These are phyloP conservation scores for Peronosclerospora sorghi DNA, from an alignment of 352 stramenopile genomes.

Conservation along the genomic window DNA sequence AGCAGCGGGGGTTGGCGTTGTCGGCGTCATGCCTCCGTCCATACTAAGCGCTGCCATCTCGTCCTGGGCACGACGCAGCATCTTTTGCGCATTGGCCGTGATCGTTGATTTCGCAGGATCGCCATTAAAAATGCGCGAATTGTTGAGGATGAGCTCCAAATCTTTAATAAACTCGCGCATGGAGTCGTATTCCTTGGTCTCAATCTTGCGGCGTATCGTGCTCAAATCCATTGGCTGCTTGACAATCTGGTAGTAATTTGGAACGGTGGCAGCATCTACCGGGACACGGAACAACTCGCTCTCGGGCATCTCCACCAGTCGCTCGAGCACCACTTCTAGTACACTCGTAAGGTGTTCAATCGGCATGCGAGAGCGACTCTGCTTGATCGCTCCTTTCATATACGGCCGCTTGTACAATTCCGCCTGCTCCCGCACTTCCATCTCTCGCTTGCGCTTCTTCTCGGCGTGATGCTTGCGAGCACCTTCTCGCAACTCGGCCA, in stretches of 20 bases:
- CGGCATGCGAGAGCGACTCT: slow-evolving; percentile 64
- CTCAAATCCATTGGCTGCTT: slow-evolving; percentile 80
- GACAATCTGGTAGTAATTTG: slow-evolving; percentile 76
- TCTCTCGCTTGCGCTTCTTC: slow-evolving; percentile 72
- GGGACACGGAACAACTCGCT: slow-evolving; percentile 63
- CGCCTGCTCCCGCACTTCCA: slow-evolving; percentile 61
- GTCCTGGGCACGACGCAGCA: slow-evolving; percentile 67
- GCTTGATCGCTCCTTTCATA: slow-evolving; percentile 55
- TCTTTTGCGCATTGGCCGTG: slow-evolving; percentile 64
- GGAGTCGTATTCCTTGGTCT: slow-evolving; percentile 57
- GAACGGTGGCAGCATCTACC: slow-evolving; percentile 49
- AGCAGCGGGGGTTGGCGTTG: slow-evolving; percentile 12
- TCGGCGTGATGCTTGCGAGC: slow-evolving; percentile 61
- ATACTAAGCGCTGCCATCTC: slow-evolving; percentile 55
- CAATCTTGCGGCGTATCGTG: slow-evolving; percentile 55
- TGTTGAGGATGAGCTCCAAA: slow-evolving; percentile 77
- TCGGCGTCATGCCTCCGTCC: slow-evolving; percentile 32
- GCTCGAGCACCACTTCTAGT: slow-evolving; percentile 49
- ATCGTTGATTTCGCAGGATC: slow-evolving; percentile 56
- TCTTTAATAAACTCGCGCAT: slow-evolving; percentile 83
- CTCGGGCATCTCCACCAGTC: slow-evolving; percentile 64
- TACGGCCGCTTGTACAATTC: slow-evolving; percentile 79
- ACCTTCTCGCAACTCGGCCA: slow-evolving; percentile 62
- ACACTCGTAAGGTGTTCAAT: slow-evolving; percentile 62
- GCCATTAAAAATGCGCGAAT: slow-evolving; percentile 77